These are phyloP conservation scores for Pyrenula aspistea DNA, from an alignment of 495 filamentous ascomycete genomes.

Conservation along the genomic window DNA sequence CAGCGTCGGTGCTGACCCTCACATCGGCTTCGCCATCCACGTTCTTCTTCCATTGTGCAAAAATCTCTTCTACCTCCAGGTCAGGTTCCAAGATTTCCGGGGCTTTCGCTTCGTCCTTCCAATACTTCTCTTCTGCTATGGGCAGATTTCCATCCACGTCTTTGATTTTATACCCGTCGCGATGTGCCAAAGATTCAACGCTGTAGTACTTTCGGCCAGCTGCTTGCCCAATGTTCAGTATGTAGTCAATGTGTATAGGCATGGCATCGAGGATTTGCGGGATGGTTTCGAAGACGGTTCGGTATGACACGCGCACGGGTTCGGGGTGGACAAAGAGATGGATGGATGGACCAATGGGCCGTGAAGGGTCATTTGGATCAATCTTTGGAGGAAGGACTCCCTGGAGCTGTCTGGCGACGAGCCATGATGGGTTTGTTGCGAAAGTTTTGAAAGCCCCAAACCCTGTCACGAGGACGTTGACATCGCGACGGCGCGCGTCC, in stretches of 20 bases:
- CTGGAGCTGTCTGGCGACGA: conserved; percentile 35
- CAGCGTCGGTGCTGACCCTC: conserved; percentile 60
- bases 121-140: conserved; percentile 35
- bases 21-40: conserved; percentile 35
- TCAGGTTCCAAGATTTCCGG: conserved; percentile 8
- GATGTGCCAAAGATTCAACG: conserved; percentile 57
- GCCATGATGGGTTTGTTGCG: conserved; percentile 58
- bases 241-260: conserved; percentile 42
- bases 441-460: conserved; percentile 63
- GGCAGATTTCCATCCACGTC: conserved; percentile 54
- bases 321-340: conserved; percentile 52
- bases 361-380: conserved; percentile 1
- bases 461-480: conserved; percentile 61
- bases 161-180: conserved; percentile 59
- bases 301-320: conserved; percentile 59
- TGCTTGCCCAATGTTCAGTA: conserved; percentile 75
- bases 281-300: conserved; percentile 44
- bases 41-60: conserved; percentile 22
- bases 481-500: conserved; percentile 23
- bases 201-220: conserved; percentile 55
- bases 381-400: conserved; percentile 26
- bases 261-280: conserved; percentile 40
- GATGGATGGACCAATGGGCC: conserved; percentile 23
- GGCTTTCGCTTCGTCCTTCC: conserved; percentile 24
- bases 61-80: conserved; percentile 21